Conservation (phyloP, 768 basidiomycete genomes). For the Hysterangium stoloniferum region DNA sequence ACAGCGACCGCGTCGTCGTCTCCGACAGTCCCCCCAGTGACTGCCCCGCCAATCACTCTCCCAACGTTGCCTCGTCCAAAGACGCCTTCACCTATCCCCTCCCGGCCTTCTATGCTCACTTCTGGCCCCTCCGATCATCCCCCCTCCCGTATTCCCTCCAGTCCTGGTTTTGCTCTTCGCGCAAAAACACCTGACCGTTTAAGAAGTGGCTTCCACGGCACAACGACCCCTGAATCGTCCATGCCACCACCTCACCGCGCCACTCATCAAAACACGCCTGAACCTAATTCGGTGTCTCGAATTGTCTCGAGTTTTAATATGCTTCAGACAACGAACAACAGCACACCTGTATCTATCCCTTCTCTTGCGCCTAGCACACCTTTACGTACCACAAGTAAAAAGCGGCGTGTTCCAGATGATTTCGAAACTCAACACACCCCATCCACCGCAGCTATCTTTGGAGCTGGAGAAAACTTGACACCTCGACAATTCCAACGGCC, state of each 20-base stretch:
- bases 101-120: background rate
- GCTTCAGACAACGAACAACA: no score
- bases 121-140: background rate
- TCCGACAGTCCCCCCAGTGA: constrained; percentile 5
- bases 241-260: constrained; percentile 34
- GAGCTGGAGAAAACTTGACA: constrained; percentile 37
- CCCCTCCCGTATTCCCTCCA: constrained; percentile 7
- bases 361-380: constrained; percentile 3
- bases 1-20: constrained; percentile 3
- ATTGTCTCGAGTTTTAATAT: constrained; percentile 18
- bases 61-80: constrained; percentile 33
- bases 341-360: constrained; percentile 20
- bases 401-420: constrained; percentile 71
- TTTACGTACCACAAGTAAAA: constrained; percentile 45
- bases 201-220: constrained; percentile 39
- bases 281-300: constrained; percentile 22
- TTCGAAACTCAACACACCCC: constrained; percentile 50
- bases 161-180: constrained; percentile 17
- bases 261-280: constrained; percentile 50
- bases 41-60: constrained; percentile 8
- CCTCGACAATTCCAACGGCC: constrained; percentile 53
- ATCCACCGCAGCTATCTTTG: constrained; percentile 59
- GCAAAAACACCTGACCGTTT: constrained; percentile 28
- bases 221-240: constrained; percentile 39
- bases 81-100: constrained; percentile 35